A percentile compares a stretch with the other conserved stretches of the same genome.
phyloP scores from a whole-genome alignment of 2,329 filamentous ascomycete species.

The Passalora sequoiae region DNA sequence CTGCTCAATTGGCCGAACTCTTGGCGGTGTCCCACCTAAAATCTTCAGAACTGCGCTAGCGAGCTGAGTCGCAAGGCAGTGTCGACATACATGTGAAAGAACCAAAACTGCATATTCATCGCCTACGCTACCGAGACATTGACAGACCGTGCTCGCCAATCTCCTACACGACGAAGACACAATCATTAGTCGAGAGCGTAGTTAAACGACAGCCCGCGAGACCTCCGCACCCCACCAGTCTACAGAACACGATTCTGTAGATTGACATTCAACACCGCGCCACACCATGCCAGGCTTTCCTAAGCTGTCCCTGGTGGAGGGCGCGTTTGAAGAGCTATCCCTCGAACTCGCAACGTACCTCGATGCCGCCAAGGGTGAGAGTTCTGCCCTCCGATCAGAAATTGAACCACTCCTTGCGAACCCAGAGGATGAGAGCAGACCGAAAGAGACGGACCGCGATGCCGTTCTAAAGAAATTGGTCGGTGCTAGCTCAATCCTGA shows the following conservation, averaged over 20 bases:
- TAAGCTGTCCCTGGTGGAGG: slow-evolving; percentile 72
- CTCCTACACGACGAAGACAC: too few relatives aligned
- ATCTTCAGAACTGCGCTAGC: too few relatives aligned
- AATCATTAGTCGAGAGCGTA: too few relatives aligned
- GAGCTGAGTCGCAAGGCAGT: too few relatives aligned
- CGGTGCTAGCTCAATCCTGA: slow-evolving; percentile 69
- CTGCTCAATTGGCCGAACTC: too few relatives aligned
- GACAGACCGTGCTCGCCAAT: too few relatives aligned
- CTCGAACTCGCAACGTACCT: slow-evolving; percentile 94
- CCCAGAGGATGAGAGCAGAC: slow-evolving; percentile 48
- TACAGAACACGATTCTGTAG: background rate
- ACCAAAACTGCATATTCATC: too few relatives aligned
- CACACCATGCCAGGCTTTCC: slow-evolving; percentile 54
- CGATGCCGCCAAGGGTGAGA: slow-evolving; percentile 66
- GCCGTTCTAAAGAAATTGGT: slow-evolving; percentile 88
- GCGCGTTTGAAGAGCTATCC: slow-evolving; percentile 85
- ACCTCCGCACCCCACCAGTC: background rate
- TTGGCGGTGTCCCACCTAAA: too few relatives aligned
- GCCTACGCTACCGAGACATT: too few relatives aligned
- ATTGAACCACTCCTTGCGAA: slow-evolving; percentile 62
- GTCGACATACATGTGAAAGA: too few relatives aligned
- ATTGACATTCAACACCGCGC: background rate
- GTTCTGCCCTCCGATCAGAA: slow-evolving; percentile 53
- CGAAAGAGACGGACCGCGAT: slow-evolving; percentile 62
- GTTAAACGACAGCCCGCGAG: too few relatives aligned